Evolutionary conservation across 768 basidiomycete species (phyloP).

Genomic region (Rhodosporidiobolus odoratus): DNA sequence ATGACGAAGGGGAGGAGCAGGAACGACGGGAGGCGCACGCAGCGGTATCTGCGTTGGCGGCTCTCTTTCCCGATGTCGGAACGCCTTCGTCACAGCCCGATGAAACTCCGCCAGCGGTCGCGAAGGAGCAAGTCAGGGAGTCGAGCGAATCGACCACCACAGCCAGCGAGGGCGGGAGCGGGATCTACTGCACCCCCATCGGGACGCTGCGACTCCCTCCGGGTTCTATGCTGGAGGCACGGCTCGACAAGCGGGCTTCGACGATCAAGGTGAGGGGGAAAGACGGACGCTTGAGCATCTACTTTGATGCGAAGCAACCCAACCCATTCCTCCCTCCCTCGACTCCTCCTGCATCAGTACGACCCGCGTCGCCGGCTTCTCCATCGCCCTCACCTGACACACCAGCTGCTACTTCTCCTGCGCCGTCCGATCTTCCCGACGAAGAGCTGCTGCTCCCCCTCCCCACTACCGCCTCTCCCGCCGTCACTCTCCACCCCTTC

Average conservation of each 20-base stretch:
- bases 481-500: slow-evolving; percentile 31
- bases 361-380: not conserved
- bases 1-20: not conserved
- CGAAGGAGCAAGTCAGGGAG: not conserved
- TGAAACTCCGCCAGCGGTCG: not conserved
- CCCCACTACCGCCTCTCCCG: not conserved
- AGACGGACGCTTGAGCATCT: slow-evolving; percentile 8
- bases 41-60: not conserved
- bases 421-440: not conserved
- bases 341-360: not conserved
- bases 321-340: slow-evolving; percentile 20
- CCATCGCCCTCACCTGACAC: not conserved
- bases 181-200: not conserved
- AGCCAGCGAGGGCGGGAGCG: not conserved
- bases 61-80: not conserved
- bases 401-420: not conserved
- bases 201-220: not conserved
- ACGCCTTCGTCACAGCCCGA: not conserved
- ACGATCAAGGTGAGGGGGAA: slow-evolving; percentile 1
- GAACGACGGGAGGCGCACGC: not conserved
- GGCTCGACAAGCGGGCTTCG: not conserved
- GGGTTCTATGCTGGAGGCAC: not conserved
- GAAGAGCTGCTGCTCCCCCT: slow-evolving; percentile 14
- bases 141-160: not conserved
- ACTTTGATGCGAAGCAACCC: slow-evolving; percentile 10